Base-by-base conservation (phyloP, 768 basidiomycete genomes). In the Lentinula edodes region DNA sequence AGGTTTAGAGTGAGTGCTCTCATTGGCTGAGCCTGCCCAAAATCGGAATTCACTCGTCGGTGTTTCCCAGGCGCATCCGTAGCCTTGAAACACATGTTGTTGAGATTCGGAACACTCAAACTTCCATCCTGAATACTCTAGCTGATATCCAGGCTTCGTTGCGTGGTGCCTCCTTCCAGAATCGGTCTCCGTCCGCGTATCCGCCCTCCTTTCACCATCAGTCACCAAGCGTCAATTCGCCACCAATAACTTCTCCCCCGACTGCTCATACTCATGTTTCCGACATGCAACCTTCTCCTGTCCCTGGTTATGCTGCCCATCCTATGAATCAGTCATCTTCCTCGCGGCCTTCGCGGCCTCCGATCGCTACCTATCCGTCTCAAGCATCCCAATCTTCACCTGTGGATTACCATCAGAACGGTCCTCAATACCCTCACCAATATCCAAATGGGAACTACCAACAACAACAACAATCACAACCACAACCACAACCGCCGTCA, bases 11-110 rank as follows among this genome's bases (percentile, higher is more conserved):
- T 94, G 71, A 74, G 91, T 78, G 20, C 48, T 63, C 16, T 34
- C 20, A 4, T 28, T 39, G 4, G 46, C 28, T 42, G 16, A 15
- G 36, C 9, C 5, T 15, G 20, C 38, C 34, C 12, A 6, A 12
- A 20, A 42, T 8, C 15, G n/a, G 50, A 5, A 7, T 51, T 61
- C 5, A 61, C 23, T 9, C 28, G 42, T 18, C 15, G 42, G 35
- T 42, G 32, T 42, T 56, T 42, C n/a, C 23, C 69, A 96, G 95
- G 72, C 93, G 95, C 54, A 95, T 97, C 64, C 87, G 92, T 67
- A 93, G 86, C 69, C 83, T 97, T 59, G 95, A 97, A 74, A 66
- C 82, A 32, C 91, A 93, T 73, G 94, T 96, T 58, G 83, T 89
- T 48, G 91, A 93, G 55, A 91, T 93, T 69, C 85, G 86, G 59